These are phyloP conservation scores for Fusarium proliferatum DNA, from an alignment of 2,329 filamentous ascomycete genomes.

Conservation along the genomic window DNA sequence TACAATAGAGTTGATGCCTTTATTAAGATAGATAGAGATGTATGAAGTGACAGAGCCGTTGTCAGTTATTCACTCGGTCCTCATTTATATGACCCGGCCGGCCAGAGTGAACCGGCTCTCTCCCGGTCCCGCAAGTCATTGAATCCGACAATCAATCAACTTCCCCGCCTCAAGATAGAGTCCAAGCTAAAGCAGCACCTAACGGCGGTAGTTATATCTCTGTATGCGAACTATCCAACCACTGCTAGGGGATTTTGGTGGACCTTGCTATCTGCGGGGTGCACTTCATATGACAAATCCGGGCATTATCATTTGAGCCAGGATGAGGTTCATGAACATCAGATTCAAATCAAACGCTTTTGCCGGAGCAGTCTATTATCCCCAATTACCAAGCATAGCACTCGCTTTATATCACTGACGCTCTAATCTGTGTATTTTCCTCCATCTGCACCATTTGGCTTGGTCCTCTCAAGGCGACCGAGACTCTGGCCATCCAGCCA, in stretches of 20 bases:
- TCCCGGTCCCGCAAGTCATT: slow-evolving; percentile 21
- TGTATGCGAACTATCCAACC: slow-evolving; percentile 9
- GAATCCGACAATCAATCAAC: slow-evolving; percentile 13
- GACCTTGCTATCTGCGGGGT: slow-evolving; percentile 24
- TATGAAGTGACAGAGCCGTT: background rate
- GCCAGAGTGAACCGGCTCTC: background rate
- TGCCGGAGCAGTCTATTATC: background rate
- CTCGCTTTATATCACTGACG: background rate
- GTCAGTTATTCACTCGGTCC: background rate
- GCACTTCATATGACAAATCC: slow-evolving; percentile 24
- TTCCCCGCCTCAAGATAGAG: slow-evolving; percentile 18
- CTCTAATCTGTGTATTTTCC: slow-evolving; percentile 37
- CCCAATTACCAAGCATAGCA: background rate
- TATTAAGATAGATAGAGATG: background rate
- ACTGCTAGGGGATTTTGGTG: slow-evolving; percentile 3
- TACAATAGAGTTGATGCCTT: background rate
- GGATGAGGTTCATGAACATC: background rate
- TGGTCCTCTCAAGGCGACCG: slow-evolving; percentile 24
- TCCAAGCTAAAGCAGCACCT: slow-evolving; percentile 6
- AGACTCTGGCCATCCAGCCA: slow-evolving; percentile 41
- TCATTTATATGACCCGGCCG: slow-evolving; percentile 9
- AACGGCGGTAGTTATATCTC: background rate
- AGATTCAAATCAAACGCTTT: background rate
- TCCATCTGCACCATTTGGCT: slow-evolving; percentile 8
- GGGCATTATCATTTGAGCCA: slow-evolving; percentile 2